These are phyloP conservation scores for Tubosaeta sp. DNA, from an alignment of 768 basidiomycete species.

Conservation along the genomic window DNA sequence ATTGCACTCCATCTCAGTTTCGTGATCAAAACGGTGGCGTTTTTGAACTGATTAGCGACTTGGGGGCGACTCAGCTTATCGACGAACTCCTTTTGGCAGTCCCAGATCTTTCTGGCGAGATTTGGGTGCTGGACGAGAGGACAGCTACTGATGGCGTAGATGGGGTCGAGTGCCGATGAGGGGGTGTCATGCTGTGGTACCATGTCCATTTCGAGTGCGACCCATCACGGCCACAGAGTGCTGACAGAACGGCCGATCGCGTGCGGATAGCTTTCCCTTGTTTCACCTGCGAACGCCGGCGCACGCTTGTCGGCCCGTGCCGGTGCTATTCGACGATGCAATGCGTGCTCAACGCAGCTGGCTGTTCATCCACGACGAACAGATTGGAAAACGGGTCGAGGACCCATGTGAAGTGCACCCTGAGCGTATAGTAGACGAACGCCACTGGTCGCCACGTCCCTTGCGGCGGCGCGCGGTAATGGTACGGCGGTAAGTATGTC, in stretches of 20 bases:
- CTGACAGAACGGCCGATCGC: background rate
- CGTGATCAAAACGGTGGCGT: background rate
- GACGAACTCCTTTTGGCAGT: background rate
- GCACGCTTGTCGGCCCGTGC: background rate
- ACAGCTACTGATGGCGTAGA: background rate
- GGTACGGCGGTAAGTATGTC: background rate
- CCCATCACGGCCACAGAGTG: background rate
- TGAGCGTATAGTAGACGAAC: background rate
- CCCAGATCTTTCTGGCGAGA: background rate
- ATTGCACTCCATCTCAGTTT: background rate
- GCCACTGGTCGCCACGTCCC: background rate
- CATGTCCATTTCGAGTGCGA: background rate
- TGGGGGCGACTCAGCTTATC: background rate
- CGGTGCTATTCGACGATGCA: background rate
- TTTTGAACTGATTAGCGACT: background rate
- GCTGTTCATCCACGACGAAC: background rate
- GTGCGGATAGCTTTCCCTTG: background rate
- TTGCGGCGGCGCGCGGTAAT: background rate
- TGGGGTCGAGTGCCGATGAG: background rate
- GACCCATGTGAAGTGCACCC: background rate
- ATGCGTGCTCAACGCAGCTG: background rate
- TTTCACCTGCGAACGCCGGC: background rate
- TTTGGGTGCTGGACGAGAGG: background rate
- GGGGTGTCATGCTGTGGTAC: background rate
- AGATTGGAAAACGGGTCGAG: background rate